These are phyloP conservation scores for Ustilago bromivora DNA, from an alignment of 1,284 basidiomycete genomes.

Conservation along the genomic window DNA sequence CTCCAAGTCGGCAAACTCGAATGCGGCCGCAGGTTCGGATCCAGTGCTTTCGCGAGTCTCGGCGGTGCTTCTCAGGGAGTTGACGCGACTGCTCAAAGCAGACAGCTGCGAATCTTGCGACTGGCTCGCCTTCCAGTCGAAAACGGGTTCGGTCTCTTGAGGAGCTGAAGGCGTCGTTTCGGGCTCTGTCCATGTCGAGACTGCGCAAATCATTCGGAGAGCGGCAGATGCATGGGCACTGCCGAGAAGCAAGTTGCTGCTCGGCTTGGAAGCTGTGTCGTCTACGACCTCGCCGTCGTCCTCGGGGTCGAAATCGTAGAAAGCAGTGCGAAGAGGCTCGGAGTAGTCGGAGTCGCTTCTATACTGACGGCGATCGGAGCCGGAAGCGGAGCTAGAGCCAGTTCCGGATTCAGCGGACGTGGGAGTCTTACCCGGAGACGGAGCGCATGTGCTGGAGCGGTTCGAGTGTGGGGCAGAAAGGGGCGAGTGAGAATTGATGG, in stretches of 20 bases:
- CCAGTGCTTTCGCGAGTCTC: slow-evolving; percentile 20
- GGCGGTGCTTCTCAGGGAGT: slow-evolving; percentile 5
- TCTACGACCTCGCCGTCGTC: slow-evolving; percentile 3
- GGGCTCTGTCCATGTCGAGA: not conserved
- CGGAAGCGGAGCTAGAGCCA: not conserved
- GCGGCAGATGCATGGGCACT: not conserved
- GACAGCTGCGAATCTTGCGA: slow-evolving; percentile 13
- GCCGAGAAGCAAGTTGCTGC: not conserved
- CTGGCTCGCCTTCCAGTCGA: slow-evolving; percentile 16
- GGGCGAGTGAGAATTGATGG: slow-evolving; percentile 27
- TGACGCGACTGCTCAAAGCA: slow-evolving; percentile 19
- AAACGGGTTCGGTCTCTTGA: not conserved
- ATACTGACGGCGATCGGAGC: not conserved
- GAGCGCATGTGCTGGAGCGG: not conserved
- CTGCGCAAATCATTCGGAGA: not conserved
- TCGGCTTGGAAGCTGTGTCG: slow-evolving; percentile 2
- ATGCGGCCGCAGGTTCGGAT: slow-evolving; percentile 18
- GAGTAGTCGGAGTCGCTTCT: slow-evolving; percentile 18
- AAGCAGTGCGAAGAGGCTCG: slow-evolving; percentile 34
- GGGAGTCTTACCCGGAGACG: slow-evolving; percentile 1
- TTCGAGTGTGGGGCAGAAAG: slow-evolving; percentile 25
- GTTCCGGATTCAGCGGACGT: slow-evolving; percentile 7
- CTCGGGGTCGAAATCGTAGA: slow-evolving; percentile 35
- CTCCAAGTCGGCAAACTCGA: slow-evolving; percentile 37
- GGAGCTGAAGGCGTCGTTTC: not conserved